A percentile compares a stretch with the other conserved stretches of the same genome.
These are phyloP conservation scores for Dendrocalamus sinicus DNA, from an alignment of 176 grass and related monocot genomes.

Conservation along the genomic window DNA sequence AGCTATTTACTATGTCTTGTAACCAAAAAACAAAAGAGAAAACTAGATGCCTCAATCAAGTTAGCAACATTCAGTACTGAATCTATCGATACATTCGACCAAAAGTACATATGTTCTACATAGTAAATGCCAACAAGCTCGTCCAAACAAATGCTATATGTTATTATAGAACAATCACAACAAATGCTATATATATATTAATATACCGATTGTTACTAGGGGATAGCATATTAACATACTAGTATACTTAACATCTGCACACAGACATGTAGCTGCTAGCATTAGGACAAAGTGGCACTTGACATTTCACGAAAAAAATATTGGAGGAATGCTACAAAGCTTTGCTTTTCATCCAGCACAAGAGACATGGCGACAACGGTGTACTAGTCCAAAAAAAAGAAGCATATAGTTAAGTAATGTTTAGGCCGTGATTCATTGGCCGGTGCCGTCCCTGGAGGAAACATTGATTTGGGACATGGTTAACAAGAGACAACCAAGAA, in stretches of 20 bases:
- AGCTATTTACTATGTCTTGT: too few relatives aligned
- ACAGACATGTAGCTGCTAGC: neutral
- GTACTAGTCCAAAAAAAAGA: slow-evolving; percentile 42
- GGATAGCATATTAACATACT: slow-evolving; percentile 11
- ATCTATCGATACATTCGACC: slow-evolving; percentile 7
- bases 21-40: too few relatives aligned
- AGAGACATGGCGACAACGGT: slow-evolving; percentile 38
- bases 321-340: slow-evolving; percentile 31
- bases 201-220: slow-evolving; percentile 25
- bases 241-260: neutral
- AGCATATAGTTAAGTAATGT: slow-evolving; percentile 6
- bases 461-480: slow-evolving; percentile 3
- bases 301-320: slow-evolving; percentile 40
- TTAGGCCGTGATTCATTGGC: slow-evolving; percentile 28
- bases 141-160: neutral
- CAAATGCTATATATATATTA: neutral
- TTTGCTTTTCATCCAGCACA: slow-evolving; percentile 43
- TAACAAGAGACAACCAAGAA: slow-evolving; percentile 30
- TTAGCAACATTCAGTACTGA: neutral
- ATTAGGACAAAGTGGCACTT: slow-evolving; percentile 33
- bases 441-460: slow-evolving; percentile 29
- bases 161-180: neutral
- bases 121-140: slow-evolving; percentile 28
- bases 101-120: neutral
- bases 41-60: neutral